These are phyloP conservation scores for Tarenaya hassleriana DNA, from an alignment of 345 rosid species.

Conservation along the genomic window DNA sequence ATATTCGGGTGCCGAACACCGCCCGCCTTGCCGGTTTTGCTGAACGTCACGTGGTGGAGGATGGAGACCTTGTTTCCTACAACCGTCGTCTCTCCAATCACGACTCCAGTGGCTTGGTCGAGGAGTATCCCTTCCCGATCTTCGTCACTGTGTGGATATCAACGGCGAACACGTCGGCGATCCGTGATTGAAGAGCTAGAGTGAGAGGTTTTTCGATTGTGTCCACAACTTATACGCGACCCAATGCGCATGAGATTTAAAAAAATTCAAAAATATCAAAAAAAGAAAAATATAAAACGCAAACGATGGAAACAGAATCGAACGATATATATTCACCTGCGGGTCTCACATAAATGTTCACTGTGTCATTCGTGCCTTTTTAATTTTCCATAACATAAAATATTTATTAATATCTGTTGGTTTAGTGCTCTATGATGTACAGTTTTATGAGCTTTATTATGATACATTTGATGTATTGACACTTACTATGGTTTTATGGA, in stretches of 20 bases:
- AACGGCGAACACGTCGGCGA: constrained; percentile 85
- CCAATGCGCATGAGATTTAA: constrained; percentile 71
- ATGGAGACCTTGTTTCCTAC: constrained; percentile 90
- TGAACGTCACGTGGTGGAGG: constrained; percentile 85
- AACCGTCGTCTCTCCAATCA: constrained; percentile 85
- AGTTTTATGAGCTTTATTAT: too few species aligned
- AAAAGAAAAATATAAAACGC: neutral
- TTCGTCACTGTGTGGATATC: constrained; percentile 94
- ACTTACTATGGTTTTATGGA: too few species aligned
- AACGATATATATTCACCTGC: constrained; percentile 45
- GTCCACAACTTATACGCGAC: constrained; percentile 85
- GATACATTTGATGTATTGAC: too few species aligned
- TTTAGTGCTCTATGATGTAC: too few species aligned
- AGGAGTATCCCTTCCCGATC: constrained; percentile 77
- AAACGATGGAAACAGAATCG: too few species aligned
- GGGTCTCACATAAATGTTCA: too few species aligned
- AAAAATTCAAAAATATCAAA: neutral
- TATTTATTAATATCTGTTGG: too few species aligned
- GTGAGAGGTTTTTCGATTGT: constrained; percentile 72
- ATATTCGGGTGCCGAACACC: constrained; percentile 92
- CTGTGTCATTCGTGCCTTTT: too few species aligned
- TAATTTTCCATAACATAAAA: too few species aligned
- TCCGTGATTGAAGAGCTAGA: constrained; percentile 82
- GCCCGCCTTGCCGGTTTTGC: constrained; percentile 75
- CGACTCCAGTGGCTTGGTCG: constrained; percentile 94